Evolutionary conservation across 1,284 basidiomycete species (phyloP), one percentile per base, ranked within the genome.

Genomic region (Agroathelia rolfsii): DNA sequence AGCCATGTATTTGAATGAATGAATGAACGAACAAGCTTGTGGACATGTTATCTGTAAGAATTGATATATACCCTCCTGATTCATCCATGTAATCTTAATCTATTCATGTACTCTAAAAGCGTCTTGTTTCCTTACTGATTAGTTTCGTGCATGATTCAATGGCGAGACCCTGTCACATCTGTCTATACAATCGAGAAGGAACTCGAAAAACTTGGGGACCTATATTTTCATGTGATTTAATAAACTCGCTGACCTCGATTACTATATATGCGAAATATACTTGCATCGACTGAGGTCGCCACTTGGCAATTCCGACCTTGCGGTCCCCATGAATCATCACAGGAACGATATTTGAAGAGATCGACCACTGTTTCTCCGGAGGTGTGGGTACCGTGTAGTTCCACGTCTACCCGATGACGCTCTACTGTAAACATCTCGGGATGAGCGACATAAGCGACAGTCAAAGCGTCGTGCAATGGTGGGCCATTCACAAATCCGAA

Each of bases 381-480:
- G 3, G 77, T 72, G 42, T 76, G 70, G 16, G 55, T 55, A 2
- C 78, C 78, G 6, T 56, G 62, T 7, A 81, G 62, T 44, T 89
- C 86, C 11, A 85, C 66, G 42, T 90, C 86, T 0, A 89, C 83
- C 28, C 77, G 65, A 48, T 74, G 72, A 15, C 85, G 62, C 34
- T 53, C 67, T 23, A 58, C 57, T 12, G 52, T 51, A 53, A 88
- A 87, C 2, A 86, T 45, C 4, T 72, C 62, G 0, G 82, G 82
- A 12, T 57, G 51, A 1, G 72, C 66, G 21, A 87, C 61, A 39
- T 82, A 88, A 8, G 74, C 78, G 33, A 89, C 61, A 0, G 84
- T 82, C 19, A 89, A 63, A 0, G 84, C 74, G 45, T 90, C 87
- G 42, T 90, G 86, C 2, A 89, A 59, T 2, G 86, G 86, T 5